Base-by-base conservation (phyloP, 192 early-diverging fungal species). In the Backusella tuberculispora region DNA sequence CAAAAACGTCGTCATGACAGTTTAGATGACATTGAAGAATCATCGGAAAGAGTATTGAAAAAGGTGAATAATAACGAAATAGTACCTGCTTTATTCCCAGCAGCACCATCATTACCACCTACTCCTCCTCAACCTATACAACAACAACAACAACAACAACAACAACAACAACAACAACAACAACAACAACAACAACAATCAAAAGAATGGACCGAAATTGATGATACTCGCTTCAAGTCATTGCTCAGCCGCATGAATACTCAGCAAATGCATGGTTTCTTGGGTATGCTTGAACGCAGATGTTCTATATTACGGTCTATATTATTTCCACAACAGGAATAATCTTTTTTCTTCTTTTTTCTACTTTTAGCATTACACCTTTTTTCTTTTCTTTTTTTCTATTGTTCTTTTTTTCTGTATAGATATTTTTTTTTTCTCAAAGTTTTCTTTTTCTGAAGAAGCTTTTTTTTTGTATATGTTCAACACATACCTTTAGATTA, bases 201-300 rank as follows among this genome's bases (percentile, higher is more conserved):
- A 34, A 76, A 80, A 71, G 71, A 80, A 43, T 73, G 74, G 74
- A 21, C 74, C 0, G 81, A 82, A 26, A 67, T 74, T 24, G 78
- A 83, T 50, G 81, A 79, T 34, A 64, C 75, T 26, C 63, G 81
- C 5, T 83, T 83, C 72, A 66, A 68, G 9, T 47, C 64, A 21
- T 50, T 83, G 8, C 60, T 83, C 29, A 50, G 53, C 24, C 74
- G 75, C 53, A 86, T 88, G 85, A 80, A 81, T 40, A 78, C 81
- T 44, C 80, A 83, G 40, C 85, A 88, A 78, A 83, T 88, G 81
- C 82, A 85, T 71, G 82, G 79, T 41, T 86, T 86, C 66, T 76
- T 88, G 41, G 78, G 78, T 42, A 85, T 88, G 65, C 83, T 88
- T 29, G 85, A 88, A 78, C 79, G 85, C 56, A 74, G 87, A 9